phyloP scores from a whole-genome alignment of 2,329 filamentous ascomycete species.

The Arthrinium phaeospermum region DNA sequence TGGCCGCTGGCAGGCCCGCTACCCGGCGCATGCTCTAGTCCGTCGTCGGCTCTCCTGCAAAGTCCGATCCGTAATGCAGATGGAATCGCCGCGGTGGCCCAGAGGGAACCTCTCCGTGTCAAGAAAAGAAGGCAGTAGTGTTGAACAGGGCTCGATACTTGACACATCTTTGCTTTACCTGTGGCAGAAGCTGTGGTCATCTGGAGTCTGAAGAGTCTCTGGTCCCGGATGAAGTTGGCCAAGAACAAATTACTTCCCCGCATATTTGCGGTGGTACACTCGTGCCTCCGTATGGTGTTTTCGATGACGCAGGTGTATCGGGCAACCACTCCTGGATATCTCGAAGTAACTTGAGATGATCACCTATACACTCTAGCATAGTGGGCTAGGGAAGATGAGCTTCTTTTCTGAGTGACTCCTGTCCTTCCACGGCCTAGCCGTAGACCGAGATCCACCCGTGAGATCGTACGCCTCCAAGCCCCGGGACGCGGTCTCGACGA shows the following conservation, averaged over 20 bases:
- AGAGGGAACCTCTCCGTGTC: not conserved
- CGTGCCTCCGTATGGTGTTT: too few species aligned
- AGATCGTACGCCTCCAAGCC: not conserved
- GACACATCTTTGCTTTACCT: not conserved
- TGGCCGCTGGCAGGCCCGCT: too few species aligned
- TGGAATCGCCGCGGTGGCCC: too few species aligned
- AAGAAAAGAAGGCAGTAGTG: not conserved
- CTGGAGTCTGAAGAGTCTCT: not conserved
- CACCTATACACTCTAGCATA: not conserved
- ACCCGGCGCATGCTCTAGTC: too few species aligned
- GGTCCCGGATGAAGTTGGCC: not conserved
- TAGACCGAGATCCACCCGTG: too few species aligned
- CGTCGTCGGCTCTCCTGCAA: too few species aligned
- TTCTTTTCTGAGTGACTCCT: not conserved
- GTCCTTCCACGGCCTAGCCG: too few species aligned
- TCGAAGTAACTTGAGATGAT: not conserved
- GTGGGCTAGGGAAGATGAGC: not conserved
- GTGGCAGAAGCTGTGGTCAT: not conserved
- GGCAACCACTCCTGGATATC: not conserved
- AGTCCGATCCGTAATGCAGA: too few species aligned
- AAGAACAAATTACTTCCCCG: not conserved
- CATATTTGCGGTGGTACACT: not conserved
- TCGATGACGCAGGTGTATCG: not conserved
- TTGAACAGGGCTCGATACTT: not conserved
- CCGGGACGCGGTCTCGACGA: not conserved